Evolutionary conservation across 768 basidiomycete species (phyloP).

Genomic region (Sarcomyxa edulis): DNA sequence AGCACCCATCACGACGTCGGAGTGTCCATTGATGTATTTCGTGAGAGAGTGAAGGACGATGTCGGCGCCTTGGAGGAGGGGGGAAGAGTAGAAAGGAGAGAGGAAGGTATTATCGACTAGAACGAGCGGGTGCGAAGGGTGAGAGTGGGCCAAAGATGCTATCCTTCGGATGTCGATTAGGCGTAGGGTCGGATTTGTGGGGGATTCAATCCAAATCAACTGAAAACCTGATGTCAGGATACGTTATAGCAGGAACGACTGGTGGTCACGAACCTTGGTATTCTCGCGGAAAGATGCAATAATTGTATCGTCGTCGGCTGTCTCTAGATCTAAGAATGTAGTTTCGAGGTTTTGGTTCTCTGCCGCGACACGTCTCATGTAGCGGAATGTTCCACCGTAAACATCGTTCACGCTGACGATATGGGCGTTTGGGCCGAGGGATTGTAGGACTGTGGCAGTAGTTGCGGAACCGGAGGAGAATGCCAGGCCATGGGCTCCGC

Average conservation of each 20-base stretch:
- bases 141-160: constrained; percentile 54
- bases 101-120: constrained; percentile 95
- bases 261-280: constrained; percentile 75
- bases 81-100: constrained; percentile 87
- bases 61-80: constrained; percentile 81
- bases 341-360: constrained; percentile 64
- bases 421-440: constrained; percentile 70
- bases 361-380: constrained; percentile 60
- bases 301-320: constrained; percentile 57
- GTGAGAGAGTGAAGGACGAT: constrained; percentile 80
- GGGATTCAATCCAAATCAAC: constrained; percentile 94
- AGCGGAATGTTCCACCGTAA: constrained; percentile 91
- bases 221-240: constrained; percentile 20
- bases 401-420: constrained; percentile 88
- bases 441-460: constrained; percentile 78
- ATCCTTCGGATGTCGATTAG: constrained; percentile 78
- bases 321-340: constrained; percentile 80
- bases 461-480: constrained; percentile 85
- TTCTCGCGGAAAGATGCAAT: constrained; percentile 63
- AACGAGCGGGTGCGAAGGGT: constrained; percentile 66
- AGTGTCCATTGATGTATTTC: constrained; percentile 93
- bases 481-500: constrained; percentile 67
- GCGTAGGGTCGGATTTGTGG: constrained; percentile 91
- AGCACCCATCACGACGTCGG: constrained; percentile 89
- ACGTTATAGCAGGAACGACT: not conserved